Conservation (phyloP, 1,139 yeast species). For the Debaryomyces sp. region DNA sequence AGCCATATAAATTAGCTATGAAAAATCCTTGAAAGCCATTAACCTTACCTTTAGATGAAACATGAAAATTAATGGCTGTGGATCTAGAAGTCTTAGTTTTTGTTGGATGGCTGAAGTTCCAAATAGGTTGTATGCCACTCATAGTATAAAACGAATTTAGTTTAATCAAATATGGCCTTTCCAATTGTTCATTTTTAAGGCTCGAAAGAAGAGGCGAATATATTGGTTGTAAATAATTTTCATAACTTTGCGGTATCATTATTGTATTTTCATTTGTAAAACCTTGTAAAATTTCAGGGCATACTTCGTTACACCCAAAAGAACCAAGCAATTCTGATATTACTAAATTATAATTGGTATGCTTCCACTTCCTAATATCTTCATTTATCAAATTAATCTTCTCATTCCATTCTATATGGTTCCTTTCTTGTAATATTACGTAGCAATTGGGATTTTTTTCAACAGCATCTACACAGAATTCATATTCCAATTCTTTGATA, state of each 20-base stretch:
- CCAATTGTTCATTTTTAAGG: constrained; percentile 11
- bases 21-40: constrained; percentile 82
- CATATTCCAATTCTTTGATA: background rate
- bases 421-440: constrained; percentile 44
- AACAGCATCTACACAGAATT: constrained; percentile 29
- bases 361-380: constrained; percentile 58
- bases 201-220: constrained; percentile 44
- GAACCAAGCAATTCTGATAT: constrained; percentile 87
- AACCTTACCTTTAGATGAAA: constrained; percentile 23
- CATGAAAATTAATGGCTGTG: background rate
- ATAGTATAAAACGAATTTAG: constrained; percentile 50
- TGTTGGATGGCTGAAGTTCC: constrained; percentile 58
- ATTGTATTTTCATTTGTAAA: constrained; percentile 26
- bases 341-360: constrained; percentile 50
- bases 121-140: constrained; percentile 43
- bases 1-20: constrained; percentile 63
- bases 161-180: constrained; percentile 63
- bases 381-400: constrained; percentile 51
- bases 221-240: constrained; percentile 67
- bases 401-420: constrained; percentile 45
- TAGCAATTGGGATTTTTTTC: constrained; percentile 75
- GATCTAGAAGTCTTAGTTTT: background rate
- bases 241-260: constrained; percentile 67
- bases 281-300: constrained; percentile 69
- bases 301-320: constrained; percentile 86